Evolutionary conservation across 306 rosid species (phyloP).

Genomic region (Cotoneaster glaucophyllus): DNA sequence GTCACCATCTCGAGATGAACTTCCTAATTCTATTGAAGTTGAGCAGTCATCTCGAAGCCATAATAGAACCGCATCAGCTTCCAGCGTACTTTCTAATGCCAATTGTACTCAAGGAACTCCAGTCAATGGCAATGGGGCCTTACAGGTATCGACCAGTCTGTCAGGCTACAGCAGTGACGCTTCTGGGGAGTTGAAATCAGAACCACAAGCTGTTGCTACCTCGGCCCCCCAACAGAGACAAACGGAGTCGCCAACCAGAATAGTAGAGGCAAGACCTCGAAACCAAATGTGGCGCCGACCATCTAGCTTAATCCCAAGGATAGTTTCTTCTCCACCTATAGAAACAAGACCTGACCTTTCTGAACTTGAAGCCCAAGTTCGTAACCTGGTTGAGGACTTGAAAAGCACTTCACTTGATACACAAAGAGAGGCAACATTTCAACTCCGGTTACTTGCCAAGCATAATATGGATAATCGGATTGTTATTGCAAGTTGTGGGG

Average conservation of each 20-base stretch:
- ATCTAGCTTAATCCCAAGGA: constrained; percentile 55
- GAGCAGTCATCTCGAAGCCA: constrained; percentile 51
- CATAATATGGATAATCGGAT: constrained; percentile 84
- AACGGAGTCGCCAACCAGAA: constrained; percentile 42
- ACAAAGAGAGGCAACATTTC: constrained; percentile 67
- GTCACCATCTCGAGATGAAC: constrained; percentile 54
- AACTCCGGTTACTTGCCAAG: constrained; percentile 78
- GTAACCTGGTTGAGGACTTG: constrained; percentile 68
- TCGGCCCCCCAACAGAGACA: constrained; percentile 42
- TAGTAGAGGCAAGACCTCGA: constrained; percentile 53
- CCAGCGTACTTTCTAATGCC: constrained; percentile 43
- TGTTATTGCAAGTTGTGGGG: constrained; percentile 82
- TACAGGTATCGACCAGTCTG: constrained; percentile 38
- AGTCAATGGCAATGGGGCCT: constrained; percentile 45
- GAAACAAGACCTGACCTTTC: constrained; percentile 74
- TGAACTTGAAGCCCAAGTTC: constrained; percentile 64
- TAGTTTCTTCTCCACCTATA: constrained; percentile 38
- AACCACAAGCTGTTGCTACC: constrained; percentile 40
- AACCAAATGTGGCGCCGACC: constrained; percentile 66
- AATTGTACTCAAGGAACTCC: constrained; percentile 43
- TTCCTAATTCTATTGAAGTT: constrained; percentile 35
- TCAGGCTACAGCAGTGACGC: constrained; percentile 62
- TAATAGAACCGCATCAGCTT: constrained; percentile 53
- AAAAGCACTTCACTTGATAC: constrained; percentile 52
- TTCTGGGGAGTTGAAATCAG: constrained; percentile 55